phyloP scores from a whole-genome alignment of 1,284 basidiomycete species.

The Trametes sp. region DNA sequence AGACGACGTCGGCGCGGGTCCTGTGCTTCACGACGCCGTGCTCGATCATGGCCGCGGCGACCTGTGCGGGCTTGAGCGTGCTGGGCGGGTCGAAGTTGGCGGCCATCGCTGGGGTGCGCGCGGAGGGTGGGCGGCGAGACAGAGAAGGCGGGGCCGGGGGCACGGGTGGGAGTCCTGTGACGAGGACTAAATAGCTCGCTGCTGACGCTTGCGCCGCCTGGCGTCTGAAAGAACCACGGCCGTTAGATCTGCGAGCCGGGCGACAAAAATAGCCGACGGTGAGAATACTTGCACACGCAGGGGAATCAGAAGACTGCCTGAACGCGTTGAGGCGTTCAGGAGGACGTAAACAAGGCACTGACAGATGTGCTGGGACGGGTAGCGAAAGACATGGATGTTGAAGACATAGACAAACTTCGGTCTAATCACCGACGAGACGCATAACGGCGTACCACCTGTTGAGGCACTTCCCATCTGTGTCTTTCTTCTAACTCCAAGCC shows the following conservation, averaged over 20 bases:
- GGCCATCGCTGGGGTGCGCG: slow-evolving; percentile 16
- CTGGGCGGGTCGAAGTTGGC: slow-evolving; percentile 47
- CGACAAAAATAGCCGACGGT: slow-evolving; percentile 20
- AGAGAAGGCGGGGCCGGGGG: slow-evolving; percentile 9
- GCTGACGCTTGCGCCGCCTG: slow-evolving; percentile 14
- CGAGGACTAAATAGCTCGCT: slow-evolving; percentile 23
- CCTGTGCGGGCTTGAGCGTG: slow-evolving; percentile 67
- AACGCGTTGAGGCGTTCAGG: background rate
- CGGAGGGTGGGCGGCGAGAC: background rate
- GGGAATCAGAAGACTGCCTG: slow-evolving; percentile 7
- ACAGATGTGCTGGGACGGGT: background rate
- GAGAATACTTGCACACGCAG: slow-evolving; percentile 3
- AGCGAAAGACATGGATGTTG: background rate
- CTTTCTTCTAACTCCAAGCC: no score
- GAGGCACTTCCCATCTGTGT: no score
- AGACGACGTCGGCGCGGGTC: slow-evolving; percentile 64
- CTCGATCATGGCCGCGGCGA: slow-evolving; percentile 65
- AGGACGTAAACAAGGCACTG: background rate
- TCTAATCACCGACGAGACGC: no score
- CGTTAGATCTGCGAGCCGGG: slow-evolving; percentile 5
- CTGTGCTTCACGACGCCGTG: slow-evolving; percentile 66
- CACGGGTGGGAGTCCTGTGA: slow-evolving; percentile 15
- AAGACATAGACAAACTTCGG: no score
- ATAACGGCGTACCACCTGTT: no score
- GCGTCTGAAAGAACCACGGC: slow-evolving; percentile 11